phyloP scores from a whole-genome alignment of 768 basidiomycete species.

The Peribolospora baueri region DNA sequence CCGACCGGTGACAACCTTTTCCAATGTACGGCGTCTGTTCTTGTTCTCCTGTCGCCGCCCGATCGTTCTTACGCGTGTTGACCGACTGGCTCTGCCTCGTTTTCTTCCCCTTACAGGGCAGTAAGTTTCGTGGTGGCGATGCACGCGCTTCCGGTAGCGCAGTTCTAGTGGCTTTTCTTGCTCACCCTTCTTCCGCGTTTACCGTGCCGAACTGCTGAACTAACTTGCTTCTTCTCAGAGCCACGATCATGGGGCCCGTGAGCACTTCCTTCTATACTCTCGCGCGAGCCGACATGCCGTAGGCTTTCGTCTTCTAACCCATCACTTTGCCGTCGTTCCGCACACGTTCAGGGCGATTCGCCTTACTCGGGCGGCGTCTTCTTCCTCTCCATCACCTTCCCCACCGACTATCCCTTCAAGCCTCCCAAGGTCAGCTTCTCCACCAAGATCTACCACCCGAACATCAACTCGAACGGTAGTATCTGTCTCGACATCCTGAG shows the following conservation, averaged over 20 bases:
- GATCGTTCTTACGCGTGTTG: too few species aligned
- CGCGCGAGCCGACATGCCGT: neutral
- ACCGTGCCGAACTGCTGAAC: neutral
- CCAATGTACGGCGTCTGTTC: constrained; percentile 30
- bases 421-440: constrained; percentile 99
- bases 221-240: constrained; percentile 17
- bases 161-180: too few species aligned
- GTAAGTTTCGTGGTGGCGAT: too few species aligned
- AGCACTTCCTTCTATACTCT: constrained; percentile 18
- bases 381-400: constrained; percentile 84
- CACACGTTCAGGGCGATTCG: constrained; percentile 55
- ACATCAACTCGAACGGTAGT: constrained; percentile 99
- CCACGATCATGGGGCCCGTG: constrained; percentile 98
- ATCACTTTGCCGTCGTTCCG: neutral
- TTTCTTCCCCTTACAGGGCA: too few species aligned
- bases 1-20: constrained; percentile 97
- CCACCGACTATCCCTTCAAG: constrained; percentile 98
- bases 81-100: too few species aligned
- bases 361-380: constrained; percentile 98
- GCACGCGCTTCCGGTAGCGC: too few species aligned
- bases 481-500: constrained; percentile 96
- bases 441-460: constrained; percentile 98
- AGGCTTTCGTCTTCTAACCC: neutral
- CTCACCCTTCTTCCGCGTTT: too few species aligned
- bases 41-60: too few species aligned